These are phyloP conservation scores for Eutrema heterophyllum DNA, from an alignment of 345 rosid genomes.

Conservation along the genomic window DNA sequence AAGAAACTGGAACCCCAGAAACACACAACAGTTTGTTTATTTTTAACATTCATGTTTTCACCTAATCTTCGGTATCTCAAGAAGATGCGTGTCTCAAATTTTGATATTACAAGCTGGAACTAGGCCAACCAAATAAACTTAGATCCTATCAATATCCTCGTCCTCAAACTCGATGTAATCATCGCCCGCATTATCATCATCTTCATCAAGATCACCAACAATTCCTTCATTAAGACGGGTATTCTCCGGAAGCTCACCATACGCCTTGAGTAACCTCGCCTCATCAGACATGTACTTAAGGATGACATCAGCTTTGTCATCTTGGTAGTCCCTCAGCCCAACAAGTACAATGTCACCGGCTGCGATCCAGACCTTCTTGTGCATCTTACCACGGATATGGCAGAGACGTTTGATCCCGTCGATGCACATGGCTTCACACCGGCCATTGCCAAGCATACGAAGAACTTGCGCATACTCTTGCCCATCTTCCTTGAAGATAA, in stretches of 20 bases:
- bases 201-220: constrained; percentile 59
- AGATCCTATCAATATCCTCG: constrained; percentile 75
- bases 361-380: constrained; percentile 82
- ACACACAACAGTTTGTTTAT: constrained; percentile 11
- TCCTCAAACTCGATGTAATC: constrained; percentile 74
- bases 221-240: constrained; percentile 66
- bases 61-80: not conserved
- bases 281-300: constrained; percentile 75
- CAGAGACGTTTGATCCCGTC: constrained; percentile 65
- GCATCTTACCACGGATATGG: constrained; percentile 83
- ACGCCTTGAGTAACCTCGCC: constrained; percentile 65
- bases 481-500: constrained; percentile 67
- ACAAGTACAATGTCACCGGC: constrained; percentile 76
- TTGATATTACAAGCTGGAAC: constrained; percentile 23
- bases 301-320: constrained; percentile 80
- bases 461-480: constrained; percentile 70
- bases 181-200: constrained; percentile 51
- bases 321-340: constrained; percentile 76
- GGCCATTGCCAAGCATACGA: constrained; percentile 74
- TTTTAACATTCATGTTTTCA: not conserved
- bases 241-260: constrained; percentile 67
- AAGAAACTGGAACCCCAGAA: not conserved
- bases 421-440: constrained; percentile 67
- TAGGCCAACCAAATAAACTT: constrained; percentile 3
- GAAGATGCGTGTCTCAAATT: constrained; percentile 4